Base-by-base conservation (phyloP, 306 rosid genomes). In the Inga leiocalycina region DNA sequence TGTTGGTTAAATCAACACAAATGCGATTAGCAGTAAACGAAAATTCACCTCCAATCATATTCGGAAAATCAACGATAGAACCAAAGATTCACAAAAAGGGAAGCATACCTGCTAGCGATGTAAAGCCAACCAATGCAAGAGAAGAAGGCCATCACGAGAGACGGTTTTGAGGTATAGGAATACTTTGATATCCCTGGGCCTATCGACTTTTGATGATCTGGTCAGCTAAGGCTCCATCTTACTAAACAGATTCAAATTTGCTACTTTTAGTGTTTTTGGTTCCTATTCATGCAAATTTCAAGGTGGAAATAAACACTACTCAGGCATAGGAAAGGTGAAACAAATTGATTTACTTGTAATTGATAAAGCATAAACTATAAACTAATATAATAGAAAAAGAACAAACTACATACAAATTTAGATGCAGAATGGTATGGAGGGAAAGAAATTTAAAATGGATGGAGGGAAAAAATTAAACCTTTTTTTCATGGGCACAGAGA, bases 121-220 rank as follows among this genome's bases (percentile, higher is more conserved):
- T 96, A 96, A 35, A 96, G 99, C 99, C 99, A 96, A 49, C 98
- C 99, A 37, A 96, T 89, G 80, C 99, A 96, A 34, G 99, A 96
- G 89, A 92, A 91, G 86, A 96, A 89, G 39, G 97, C 98, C 87
- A 94, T 54, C 32, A 96, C 35, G 20, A 96, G 87, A 2, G 99
- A 92, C 7, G 98, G 94, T 87, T 87, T 96, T 1, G 97, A 92
- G 20, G 94, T 83, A 49, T 78, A 93, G 74, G 81, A 81, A 48
- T 87, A 82, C 91, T 94, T 96, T 72, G 98, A 94, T 92, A 98
- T 90, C 83, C 82, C 88, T 71, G 95, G 97, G 90, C 84, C 88
- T 54, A 6, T 88, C 94, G 15, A 86, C 64, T 79, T 94, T 94
- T 75, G 74, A 32, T 80, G 90, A 72, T 78, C 91, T 87, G 16